phyloP scores from a whole-genome alignment of 1,139 yeast species.

The Keqinozyma sinolaborantium region DNA sequence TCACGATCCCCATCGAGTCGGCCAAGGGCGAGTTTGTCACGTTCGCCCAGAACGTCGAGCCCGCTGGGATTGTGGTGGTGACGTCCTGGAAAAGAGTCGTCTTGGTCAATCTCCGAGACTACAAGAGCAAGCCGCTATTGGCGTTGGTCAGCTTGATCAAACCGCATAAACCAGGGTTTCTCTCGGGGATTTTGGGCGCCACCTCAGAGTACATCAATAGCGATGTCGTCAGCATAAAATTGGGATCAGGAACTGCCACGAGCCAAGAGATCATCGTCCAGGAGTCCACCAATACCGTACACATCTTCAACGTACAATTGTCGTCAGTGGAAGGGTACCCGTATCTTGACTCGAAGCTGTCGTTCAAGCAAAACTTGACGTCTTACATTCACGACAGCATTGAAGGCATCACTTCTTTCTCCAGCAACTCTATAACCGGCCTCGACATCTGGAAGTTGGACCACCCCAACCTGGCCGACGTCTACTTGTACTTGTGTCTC shows the following conservation, averaged over 20 bases:
- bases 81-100: constrained; percentile 71
- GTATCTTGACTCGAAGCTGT: constrained; percentile 21
- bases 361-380: constrained; percentile 26
- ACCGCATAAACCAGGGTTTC: constrained; percentile 19
- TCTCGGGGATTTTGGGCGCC: constrained; percentile 20
- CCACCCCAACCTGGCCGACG: constrained; percentile 18
- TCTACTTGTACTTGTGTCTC: constrained; percentile 47
- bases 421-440: constrained; percentile 30
- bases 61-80: constrained; percentile 69
- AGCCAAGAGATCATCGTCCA: constrained; percentile 40
- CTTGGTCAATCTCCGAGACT: constrained; percentile 62
- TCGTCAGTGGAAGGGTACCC: constrained; percentile 29
- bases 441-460: constrained; percentile 52
- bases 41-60: constrained; percentile 61
- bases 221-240: constrained; percentile 59
- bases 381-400: constrained; percentile 30
- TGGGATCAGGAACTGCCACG: constrained; percentile 50
- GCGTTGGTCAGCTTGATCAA: constrained; percentile 31
- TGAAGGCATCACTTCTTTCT: constrained; percentile 39
- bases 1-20: constrained; percentile 31
- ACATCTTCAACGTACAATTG: constrained; percentile 28
- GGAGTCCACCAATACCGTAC: constrained; percentile 43
- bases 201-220: constrained; percentile 14
- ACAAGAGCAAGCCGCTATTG: constrained; percentile 59
- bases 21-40: constrained; percentile 54